phyloP scores from a whole-genome alignment of 1,139 yeast species.

The Geotrichum australiense region DNA sequence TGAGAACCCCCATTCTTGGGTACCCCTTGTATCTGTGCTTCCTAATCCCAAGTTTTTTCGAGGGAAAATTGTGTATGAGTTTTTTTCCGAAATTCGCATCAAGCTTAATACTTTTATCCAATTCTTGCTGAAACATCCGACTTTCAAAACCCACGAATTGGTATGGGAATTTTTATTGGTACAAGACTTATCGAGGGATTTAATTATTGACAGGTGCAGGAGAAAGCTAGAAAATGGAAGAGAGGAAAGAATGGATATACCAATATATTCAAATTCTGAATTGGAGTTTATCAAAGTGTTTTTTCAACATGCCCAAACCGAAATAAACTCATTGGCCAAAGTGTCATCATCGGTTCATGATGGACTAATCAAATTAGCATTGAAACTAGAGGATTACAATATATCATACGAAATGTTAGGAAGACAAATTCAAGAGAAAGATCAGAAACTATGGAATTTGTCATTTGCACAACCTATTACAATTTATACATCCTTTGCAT shows the following conservation, averaged over 20 bases:
- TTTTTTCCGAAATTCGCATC: slow-evolving; percentile 45
- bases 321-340: slow-evolving; percentile 20
- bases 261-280: slow-evolving; percentile 23
- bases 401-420: slow-evolving; percentile 23
- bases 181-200: slow-evolving; percentile 34
- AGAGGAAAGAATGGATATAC: slow-evolving; percentile 29
- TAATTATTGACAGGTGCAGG: slow-evolving; percentile 32
- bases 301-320: slow-evolving; percentile 26
- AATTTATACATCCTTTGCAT: slow-evolving; percentile 7
- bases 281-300: slow-evolving; percentile 25
- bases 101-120: slow-evolving; percentile 44
- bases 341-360: slow-evolving; percentile 20
- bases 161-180: slow-evolving; percentile 42
- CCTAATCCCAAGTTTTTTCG: slow-evolving; percentile 34
- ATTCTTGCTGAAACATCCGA: slow-evolving; percentile 36
- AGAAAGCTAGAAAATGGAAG: slow-evolving; percentile 30
- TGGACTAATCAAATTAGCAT: slow-evolving; percentile 20
- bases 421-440: slow-evolving; percentile 19
- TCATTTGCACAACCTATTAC: slow-evolving; percentile 5
- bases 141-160: slow-evolving; percentile 34
- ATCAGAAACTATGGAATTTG: slow-evolving; percentile 5
- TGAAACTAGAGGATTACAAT: slow-evolving; percentile 23
- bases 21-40: slow-evolving; percentile 30
- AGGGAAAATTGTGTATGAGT: slow-evolving; percentile 32
- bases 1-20: slow-evolving; percentile 35